Conservation (phyloP, 78 protist genomes). For the Guillardia theta region DNA sequence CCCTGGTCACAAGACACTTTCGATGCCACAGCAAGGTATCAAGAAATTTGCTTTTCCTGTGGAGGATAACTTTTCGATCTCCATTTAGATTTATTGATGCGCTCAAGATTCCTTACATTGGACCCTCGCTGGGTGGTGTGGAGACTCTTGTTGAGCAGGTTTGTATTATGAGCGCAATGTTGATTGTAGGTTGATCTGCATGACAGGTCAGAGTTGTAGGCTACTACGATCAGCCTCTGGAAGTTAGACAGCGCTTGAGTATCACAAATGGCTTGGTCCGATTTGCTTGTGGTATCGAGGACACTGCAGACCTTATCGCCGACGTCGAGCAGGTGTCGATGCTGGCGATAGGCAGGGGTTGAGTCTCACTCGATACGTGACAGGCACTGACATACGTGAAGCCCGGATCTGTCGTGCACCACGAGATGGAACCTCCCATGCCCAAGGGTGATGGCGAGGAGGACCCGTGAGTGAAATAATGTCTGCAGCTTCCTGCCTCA, state of each 20-base stretch:
- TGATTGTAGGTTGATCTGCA: not conserved
- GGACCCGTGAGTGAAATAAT: not conserved
- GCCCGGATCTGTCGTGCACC: not conserved
- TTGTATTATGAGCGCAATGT: not conserved
- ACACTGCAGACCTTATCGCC: conserved; percentile 4
- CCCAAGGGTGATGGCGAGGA: conserved; percentile 34
- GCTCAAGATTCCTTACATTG: conserved; percentile 46
- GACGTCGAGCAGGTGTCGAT: conserved; percentile 15
- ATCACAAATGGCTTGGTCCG: conserved; percentile 19
- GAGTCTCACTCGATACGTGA: not conserved
- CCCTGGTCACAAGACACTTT: conserved; percentile 18
- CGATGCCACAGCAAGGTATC: not conserved
- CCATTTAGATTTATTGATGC: conserved; percentile 1
- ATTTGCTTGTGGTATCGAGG: conserved; percentile 24
- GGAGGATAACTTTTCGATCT: no score
- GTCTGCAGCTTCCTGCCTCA: not conserved
- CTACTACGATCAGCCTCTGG: conserved; percentile 34
- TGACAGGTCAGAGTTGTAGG: not conserved
- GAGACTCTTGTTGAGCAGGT: conserved; percentile 39
- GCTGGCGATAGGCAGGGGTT: not conserved
- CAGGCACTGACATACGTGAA: not conserved
- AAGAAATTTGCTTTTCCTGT: no score
- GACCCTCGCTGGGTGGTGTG: conserved; percentile 34
- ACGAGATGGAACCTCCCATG: not conserved
- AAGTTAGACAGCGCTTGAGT: conserved; percentile 1